phyloP scores from a whole-genome alignment of 192 early-diverging fungal species.

The Fimicolochytrium jonesii region DNA sequence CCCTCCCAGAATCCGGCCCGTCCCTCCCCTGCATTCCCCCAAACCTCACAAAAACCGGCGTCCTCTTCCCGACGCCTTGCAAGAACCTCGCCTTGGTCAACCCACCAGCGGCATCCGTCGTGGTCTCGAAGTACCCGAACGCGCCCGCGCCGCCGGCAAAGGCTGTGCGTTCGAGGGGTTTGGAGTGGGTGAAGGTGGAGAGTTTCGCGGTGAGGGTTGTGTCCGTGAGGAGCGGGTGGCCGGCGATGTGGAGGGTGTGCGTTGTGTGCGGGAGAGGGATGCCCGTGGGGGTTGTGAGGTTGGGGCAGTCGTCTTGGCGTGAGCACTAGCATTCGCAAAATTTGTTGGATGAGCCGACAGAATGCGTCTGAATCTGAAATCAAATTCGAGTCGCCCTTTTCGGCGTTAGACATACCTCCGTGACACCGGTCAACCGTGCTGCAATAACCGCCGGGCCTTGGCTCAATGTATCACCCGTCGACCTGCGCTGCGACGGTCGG shows the following conservation, averaged over 20 bases:
- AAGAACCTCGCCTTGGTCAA: background rate
- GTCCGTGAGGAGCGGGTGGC: background rate
- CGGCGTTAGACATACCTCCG: background rate
- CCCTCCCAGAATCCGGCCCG: background rate
- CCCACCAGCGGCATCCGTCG: background rate
- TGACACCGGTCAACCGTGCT: background rate
- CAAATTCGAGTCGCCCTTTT: no score
- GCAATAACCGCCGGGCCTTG: slow-evolving; percentile 1
- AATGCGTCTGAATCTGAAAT: no score
- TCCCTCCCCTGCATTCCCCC: background rate
- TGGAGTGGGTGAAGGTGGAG: background rate
- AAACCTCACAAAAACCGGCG: background rate
- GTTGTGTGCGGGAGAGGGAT: background rate
- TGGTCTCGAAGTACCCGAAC: background rate
- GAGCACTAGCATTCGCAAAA: no score
- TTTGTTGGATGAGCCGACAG: no score
- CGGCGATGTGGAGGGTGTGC: background rate
- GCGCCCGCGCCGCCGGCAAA: background rate
- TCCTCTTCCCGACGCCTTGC: background rate
- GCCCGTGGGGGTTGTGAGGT: background rate
- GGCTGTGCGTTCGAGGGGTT: background rate
- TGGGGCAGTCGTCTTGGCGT: slow-evolving; percentile 4
- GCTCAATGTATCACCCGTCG: background rate
- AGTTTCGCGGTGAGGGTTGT: background rate
- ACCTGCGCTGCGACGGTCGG: background rate